A percentile compares a stretch with the other conserved stretches of the same genome.
phyloP scores from a whole-genome alignment of 1,139 yeast genomes.

The Hansenula anomala region DNA sequence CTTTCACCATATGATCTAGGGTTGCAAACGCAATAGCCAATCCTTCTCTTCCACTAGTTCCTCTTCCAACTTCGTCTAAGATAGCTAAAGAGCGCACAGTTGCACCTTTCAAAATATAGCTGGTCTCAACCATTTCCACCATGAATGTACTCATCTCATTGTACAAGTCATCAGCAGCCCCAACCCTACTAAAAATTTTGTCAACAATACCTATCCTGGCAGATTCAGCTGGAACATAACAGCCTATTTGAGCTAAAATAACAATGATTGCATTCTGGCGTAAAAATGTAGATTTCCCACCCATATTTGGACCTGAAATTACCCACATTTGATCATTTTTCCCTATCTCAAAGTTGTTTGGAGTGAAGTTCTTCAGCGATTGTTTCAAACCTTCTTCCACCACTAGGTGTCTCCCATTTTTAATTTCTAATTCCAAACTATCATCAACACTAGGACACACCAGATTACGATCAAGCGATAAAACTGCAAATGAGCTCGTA shows the following conservation, averaged over 20 bases:
- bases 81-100: conserved; percentile 77
- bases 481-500: conserved; percentile 61
- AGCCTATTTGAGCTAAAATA: conserved; percentile 85
- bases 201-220: conserved; percentile 82
- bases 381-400: conserved; percentile 69
- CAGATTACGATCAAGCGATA: conserved; percentile 62
- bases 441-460: conserved; percentile 61
- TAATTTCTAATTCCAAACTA: conserved; percentile 39
- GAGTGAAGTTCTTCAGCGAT: conserved; percentile 44
- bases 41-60: conserved; percentile 89
- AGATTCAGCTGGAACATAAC: conserved; percentile 73
- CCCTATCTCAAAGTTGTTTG: conserved; percentile 55
- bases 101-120: conserved; percentile 71
- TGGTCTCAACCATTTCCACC: conserved; percentile 98
- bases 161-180: conserved; percentile 86
- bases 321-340: conserved; percentile 49
- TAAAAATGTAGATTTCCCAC: conserved; percentile 89
- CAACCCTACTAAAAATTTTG: conserved; percentile 80
- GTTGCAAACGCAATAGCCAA: conserved; percentile 87
- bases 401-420: conserved; percentile 77
- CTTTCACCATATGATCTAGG: conserved; percentile 47
- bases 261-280: conserved; percentile 85
- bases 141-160: conserved; percentile 89
- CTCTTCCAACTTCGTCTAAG: conserved; percentile 95
- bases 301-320: conserved; percentile 96